Base-by-base conservation (phyloP, 1,139 yeast genomes). In the Diutina catenulata region DNA sequence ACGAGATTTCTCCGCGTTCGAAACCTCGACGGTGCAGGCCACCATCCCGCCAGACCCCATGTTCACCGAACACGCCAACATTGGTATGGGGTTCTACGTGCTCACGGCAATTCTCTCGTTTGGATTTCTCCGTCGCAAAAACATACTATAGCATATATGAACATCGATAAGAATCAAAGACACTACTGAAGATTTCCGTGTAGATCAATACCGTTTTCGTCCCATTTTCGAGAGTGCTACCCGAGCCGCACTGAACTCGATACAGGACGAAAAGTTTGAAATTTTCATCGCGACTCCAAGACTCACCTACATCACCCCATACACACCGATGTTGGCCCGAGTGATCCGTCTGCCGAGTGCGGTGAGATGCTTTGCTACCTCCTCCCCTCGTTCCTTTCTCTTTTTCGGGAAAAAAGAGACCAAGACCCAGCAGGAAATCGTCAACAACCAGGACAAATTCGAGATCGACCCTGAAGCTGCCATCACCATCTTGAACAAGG, bases 361-460 rank as follows among this genome's bases (percentile, higher is more conserved):
- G n/a, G 25, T 21, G n/a, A 31, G 35, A 31, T 25, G 11, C 18
- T 31, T 31, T 11, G n/a, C 35, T 7, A 19, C 35, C 13, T 18
- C 35, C 23, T 18, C 14, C 6, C 35, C 23, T 10, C 35, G 23
- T 8, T 4, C 25, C 7, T 31, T 31, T n/a, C 35, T 31, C 15
- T 31, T 31, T 19, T 31, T 31, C 14, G 35, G 35, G 4, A 46
- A 52, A 36, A 51, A 49, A 41, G 45, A 47, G 45, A 59, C 21
- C 19, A 19, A 25, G 29, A 22, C 28, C 22, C 35, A 37, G 31
- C n/a, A 60, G 41, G 68, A 64, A 28, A 51, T 66, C 40, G 52
- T 63, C 39, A 54, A 62, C 45, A 65, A 64, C 36, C 70, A 66
- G 51, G 67, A 65, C 45, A 55, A 62, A 31, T 59, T 51, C 41